Conservation (phyloP, 441 rosid genomes). For the Adansonia madagascariensis region DNA sequence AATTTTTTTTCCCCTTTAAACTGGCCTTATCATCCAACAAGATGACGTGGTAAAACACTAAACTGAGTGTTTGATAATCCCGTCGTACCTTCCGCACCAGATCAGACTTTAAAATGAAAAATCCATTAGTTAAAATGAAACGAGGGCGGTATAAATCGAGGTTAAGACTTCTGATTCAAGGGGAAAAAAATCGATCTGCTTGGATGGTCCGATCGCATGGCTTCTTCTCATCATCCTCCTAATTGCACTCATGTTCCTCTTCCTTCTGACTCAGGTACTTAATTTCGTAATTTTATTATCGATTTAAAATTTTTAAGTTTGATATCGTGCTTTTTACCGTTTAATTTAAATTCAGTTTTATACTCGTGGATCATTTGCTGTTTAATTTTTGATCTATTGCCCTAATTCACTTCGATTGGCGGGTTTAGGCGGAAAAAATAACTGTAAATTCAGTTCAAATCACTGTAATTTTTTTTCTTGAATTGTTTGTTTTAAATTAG, state of each 20-base stretch:
- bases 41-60: no score
- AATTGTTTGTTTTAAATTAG: constrained; percentile 9
- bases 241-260: constrained; percentile 54
- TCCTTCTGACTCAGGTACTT: constrained; percentile 54
- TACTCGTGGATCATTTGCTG: neutral
- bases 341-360: constrained; percentile 2
- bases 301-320: constrained; percentile 9
- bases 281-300: constrained; percentile 6
- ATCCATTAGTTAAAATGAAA: no score
- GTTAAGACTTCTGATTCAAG: neutral
- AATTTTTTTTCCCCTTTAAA: no score
- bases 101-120: no score
- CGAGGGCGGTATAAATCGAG: neutral
- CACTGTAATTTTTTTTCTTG: neutral
- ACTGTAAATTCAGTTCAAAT: neutral
- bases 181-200: constrained; percentile 31
- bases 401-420: constrained; percentile 7
- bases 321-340: neutral
- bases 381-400: constrained; percentile 5
- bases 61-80: no score
- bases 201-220: constrained; percentile 62
- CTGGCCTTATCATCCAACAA: no score
- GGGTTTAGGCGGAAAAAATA: neutral
- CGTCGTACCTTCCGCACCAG: no score
- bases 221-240: constrained; percentile 54